Percentiles rank a stretch among this genome's conserved stretches.
Conservation (phyloP, 352 stramenopile genomes). For the Phytophthora crassamura region DNA sequence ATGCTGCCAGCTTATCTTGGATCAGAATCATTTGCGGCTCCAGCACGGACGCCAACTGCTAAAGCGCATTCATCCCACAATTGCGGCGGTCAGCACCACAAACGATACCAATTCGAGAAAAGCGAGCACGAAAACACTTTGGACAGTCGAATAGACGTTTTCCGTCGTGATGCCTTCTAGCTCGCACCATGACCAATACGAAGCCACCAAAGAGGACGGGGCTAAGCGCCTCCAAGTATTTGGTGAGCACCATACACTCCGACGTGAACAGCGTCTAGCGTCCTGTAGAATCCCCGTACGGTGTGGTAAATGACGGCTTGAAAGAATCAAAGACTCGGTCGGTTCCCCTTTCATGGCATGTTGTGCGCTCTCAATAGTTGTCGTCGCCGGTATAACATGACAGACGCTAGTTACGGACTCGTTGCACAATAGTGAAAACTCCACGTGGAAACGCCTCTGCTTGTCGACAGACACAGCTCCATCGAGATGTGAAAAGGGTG, state of each 20-base stretch:
- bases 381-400: no score
- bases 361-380: no score
- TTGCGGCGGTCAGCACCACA: constrained; percentile 4
- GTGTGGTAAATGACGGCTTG: neutral
- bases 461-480: no score
- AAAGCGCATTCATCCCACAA: constrained; percentile 14
- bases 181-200: constrained; percentile 16
- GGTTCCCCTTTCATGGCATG: no score
- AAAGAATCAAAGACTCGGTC: neutral
- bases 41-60: constrained; percentile 45
- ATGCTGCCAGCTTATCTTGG: constrained; percentile 42
- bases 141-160: neutral
- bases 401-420: no score
- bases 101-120: constrained; percentile 30
- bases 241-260: constrained; percentile 40
- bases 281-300: constrained; percentile 2
- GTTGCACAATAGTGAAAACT: no score
- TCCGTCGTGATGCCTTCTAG: neutral
- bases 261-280: constrained; percentile 35
- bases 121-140: constrained; percentile 20
- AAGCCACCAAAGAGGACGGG: constrained; percentile 39
- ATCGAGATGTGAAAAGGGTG: no score
- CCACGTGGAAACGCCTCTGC: no score
- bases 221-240: constrained; percentile 46
- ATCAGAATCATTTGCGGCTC: constrained; percentile 34